Evolutionary conservation across 2,329 filamentous ascomycete genomes (phyloP).

Genomic region (Clonostachys solani): DNA sequence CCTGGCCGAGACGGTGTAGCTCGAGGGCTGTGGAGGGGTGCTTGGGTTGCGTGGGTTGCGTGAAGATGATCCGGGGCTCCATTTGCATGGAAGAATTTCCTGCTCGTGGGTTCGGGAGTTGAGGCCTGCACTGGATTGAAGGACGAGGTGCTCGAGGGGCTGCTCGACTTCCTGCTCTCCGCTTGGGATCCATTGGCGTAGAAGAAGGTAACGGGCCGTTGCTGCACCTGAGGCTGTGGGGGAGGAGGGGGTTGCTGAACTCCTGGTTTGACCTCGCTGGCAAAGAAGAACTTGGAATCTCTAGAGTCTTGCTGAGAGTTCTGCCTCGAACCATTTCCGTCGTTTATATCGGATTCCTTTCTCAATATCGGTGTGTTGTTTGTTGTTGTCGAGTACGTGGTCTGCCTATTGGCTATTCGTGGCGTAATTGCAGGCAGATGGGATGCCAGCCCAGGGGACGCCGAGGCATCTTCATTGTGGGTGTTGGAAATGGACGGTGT

Average conservation of each 20-base stretch:
- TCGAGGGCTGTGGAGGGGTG: slow-evolving; percentile 31
- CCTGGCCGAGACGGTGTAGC: slow-evolving; percentile 31
- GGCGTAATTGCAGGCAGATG: slow-evolving; percentile 69
- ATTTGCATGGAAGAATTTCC: slow-evolving; percentile 76
- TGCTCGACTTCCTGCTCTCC: slow-evolving; percentile 22
- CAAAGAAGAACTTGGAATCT: slow-evolving; percentile 80
- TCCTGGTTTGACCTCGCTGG: slow-evolving; percentile 62
- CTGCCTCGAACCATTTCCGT: slow-evolving; percentile 23
- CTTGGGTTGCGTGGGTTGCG: background rate
- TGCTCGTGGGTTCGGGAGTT: slow-evolving; percentile 32
- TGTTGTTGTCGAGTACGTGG: slow-evolving; percentile 8
- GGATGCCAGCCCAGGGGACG: slow-evolving; percentile 31
- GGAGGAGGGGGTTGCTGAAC: slow-evolving; percentile 5
- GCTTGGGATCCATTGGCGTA: slow-evolving; percentile 48
- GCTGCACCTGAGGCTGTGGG: slow-evolving; percentile 29
- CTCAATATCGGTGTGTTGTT: no score
- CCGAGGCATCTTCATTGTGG: slow-evolving; percentile 7
- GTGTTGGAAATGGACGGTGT: background rate
- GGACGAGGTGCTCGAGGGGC: slow-evolving; percentile 17
- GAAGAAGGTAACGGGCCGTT: slow-evolving; percentile 48
- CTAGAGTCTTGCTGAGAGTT: slow-evolving; percentile 14
- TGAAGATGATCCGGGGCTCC: slow-evolving; percentile 42
- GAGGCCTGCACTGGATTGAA: slow-evolving; percentile 26
- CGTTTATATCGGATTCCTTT: no score
- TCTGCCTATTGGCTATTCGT: slow-evolving; percentile 69